These are phyloP conservation scores for Trypanosoma melophagium DNA, from an alignment of 208 protist genomes.

Conservation along the genomic window DNA sequence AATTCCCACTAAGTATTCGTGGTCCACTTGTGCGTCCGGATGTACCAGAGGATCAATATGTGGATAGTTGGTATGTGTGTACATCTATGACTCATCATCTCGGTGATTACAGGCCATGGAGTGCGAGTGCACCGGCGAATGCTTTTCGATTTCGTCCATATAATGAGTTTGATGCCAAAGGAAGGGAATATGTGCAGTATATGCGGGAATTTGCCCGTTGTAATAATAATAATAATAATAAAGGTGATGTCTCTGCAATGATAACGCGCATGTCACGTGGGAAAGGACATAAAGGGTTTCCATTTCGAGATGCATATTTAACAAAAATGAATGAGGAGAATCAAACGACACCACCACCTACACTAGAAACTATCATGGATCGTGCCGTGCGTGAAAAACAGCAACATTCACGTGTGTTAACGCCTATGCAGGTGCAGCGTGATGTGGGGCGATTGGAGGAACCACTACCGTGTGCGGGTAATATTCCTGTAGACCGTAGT, in stretches of 20 bases:
- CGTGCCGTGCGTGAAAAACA: conserved; percentile 57
- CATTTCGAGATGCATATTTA: conserved; percentile 82
- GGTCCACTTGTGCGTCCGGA: conserved; percentile 77
- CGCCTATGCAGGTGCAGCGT: conserved; percentile 71
- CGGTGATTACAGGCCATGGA: conserved; percentile 86
- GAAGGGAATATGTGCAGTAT: conserved; percentile 82
- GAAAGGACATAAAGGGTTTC: conserved; percentile 73
- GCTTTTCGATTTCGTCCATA: conserved; percentile 82
- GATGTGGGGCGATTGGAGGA: conserved; percentile 75
- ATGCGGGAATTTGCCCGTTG: conserved; percentile 60
- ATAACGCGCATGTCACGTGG: conserved; percentile 36
- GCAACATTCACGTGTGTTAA: conserved; percentile 49
- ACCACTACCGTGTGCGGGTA: conserved; percentile 67
- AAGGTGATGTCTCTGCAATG: neutral
- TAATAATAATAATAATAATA: conserved; percentile 16
- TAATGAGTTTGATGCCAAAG: conserved; percentile 87
- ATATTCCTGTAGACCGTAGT: conserved; percentile 49
- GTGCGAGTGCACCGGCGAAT: conserved; percentile 72
- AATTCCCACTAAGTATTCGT: conserved; percentile 83
- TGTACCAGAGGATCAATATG: conserved; percentile 86
- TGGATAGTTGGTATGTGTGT: conserved; percentile 90
- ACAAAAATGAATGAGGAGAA: conserved; percentile 67
- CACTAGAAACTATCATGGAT: conserved; percentile 70
- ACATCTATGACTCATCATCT: conserved; percentile 88
- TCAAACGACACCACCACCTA: conserved; percentile 32